phyloP scores from a whole-genome alignment of 306 rosid genomes.

The Sicyos edulis region DNA sequence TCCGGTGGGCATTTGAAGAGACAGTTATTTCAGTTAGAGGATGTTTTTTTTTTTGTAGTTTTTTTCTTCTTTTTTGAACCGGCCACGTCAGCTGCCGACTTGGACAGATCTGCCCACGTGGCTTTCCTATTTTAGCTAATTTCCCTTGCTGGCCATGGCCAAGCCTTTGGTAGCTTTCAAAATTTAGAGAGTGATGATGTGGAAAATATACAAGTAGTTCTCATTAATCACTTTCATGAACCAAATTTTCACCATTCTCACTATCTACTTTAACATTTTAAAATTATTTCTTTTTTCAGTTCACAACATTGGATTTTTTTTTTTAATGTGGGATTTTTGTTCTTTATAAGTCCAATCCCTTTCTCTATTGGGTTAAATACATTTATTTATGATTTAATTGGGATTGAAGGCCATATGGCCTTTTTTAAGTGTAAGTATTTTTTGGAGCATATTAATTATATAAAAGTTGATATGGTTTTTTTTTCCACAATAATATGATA shows the following conservation, averaged over 20 bases:
- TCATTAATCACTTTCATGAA: neutral
- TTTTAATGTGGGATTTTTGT: neutral
- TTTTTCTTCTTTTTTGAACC: neutral
- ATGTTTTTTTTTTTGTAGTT: neutral
- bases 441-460: too few species aligned
- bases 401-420: too few species aligned
- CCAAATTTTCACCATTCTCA: neutral
- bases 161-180: neutral
- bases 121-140: neutral
- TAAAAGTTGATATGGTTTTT: too few species aligned
- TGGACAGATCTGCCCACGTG: neutral
- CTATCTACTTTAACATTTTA: neutral
- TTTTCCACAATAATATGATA: too few species aligned
- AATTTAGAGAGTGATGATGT: too few species aligned
- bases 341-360: neutral
- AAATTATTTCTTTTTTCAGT: neutral
- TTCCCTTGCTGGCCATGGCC: neutral
- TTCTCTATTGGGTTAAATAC: neutral
- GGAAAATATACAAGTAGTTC: neutral
- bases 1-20: neutral
- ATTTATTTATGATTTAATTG: too few species aligned
- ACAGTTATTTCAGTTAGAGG: slow-evolving; percentile 16
- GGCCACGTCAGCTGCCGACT: neutral
- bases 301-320: neutral
- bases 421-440: too few species aligned